Evolutionary conservation across 768 basidiomycete genomes (phyloP).

Genomic region (Mycena albidolilacea): DNA sequence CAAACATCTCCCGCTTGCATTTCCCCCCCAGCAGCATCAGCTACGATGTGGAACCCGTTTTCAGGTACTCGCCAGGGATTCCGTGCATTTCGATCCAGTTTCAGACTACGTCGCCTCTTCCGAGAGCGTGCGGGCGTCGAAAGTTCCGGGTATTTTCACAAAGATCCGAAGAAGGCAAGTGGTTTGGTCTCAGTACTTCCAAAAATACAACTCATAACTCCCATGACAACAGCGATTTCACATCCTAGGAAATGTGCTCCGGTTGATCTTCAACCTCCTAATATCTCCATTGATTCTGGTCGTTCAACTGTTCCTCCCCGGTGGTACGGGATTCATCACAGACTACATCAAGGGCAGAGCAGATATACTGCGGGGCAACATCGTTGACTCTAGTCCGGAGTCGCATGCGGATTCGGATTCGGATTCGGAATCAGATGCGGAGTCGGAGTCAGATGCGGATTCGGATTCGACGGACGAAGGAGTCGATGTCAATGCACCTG

Average conservation of each 20-base stretch:
- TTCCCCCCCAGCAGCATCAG: too few relatives aligned
- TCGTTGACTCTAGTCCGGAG: too few relatives aligned
- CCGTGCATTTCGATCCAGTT: constrained; percentile 1
- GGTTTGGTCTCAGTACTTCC: neutral
- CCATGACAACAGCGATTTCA: constrained; percentile 5
- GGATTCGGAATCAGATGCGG: too few relatives aligned
- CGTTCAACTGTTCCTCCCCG: neutral
- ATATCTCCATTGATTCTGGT: neutral
- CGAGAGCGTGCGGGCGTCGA: constrained; percentile 1
- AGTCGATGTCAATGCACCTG: neutral
- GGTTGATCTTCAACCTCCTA: neutral
- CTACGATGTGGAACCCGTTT: too few relatives aligned
- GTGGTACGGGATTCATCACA: too few relatives aligned
- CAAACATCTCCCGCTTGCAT: too few relatives aligned
- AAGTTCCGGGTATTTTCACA: constrained; percentile 11
- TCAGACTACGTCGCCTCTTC: constrained; percentile 3
- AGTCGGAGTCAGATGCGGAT: neutral
- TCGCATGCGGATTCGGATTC: too few relatives aligned
- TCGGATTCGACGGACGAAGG: neutral
- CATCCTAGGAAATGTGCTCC: constrained; percentile 1
- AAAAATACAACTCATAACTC: neutral
- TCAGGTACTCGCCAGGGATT: neutral
- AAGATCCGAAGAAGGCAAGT: constrained; percentile 9
- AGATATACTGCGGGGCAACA: neutral
- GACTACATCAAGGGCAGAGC: too few relatives aligned